Percentiles rank a stretch among this genome's conserved stretches.
These are phyloP conservation scores for Albophoma yamanashiensis DNA, from an alignment of 2,329 filamentous ascomycete genomes.

Conservation along the genomic window DNA sequence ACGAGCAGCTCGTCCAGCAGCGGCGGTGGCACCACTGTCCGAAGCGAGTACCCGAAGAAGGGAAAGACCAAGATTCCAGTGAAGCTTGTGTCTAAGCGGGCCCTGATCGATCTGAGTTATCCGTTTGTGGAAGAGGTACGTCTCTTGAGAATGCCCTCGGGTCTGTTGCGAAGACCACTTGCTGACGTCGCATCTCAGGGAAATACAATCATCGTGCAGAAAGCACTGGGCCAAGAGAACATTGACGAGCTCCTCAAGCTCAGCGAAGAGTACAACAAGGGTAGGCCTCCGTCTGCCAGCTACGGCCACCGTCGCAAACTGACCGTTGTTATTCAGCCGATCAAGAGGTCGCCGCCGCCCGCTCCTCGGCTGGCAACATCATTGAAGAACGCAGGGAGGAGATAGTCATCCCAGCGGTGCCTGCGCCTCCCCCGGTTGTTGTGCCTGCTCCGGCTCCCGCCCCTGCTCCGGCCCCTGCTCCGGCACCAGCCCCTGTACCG, in stretches of 20 bases:
- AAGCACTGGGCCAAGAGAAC: slow-evolving; percentile 78
- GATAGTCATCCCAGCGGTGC: slow-evolving; percentile 20
- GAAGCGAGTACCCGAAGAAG: slow-evolving; percentile 62
- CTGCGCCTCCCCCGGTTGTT: slow-evolving; percentile 7
- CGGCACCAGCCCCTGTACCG: slow-evolving; percentile 5
- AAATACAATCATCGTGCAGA: slow-evolving; percentile 68
- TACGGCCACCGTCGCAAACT: neutral
- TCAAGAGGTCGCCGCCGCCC: slow-evolving; percentile 30
- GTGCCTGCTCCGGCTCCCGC: slow-evolving; percentile 12
- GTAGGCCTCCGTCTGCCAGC: slow-evolving; percentile 17
- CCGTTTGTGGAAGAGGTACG: slow-evolving; percentile 77
- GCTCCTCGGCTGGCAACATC: slow-evolving; percentile 35
- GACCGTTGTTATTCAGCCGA: slow-evolving; percentile 22
- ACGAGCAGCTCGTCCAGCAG: slow-evolving; percentile 35
- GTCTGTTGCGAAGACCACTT: accelerated
- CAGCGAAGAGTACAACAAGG: slow-evolving; percentile 65
- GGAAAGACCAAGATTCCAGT: slow-evolving; percentile 85
- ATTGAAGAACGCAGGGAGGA: slow-evolving; percentile 37
- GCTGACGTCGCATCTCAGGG: slow-evolving; percentile 39
- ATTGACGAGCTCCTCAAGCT: slow-evolving; percentile 82
- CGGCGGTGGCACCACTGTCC: slow-evolving; percentile 38
- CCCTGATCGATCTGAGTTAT: slow-evolving; percentile 75
- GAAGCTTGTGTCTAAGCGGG: slow-evolving; percentile 67
- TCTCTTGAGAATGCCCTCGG: neutral
- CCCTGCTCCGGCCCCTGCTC: slow-evolving; percentile 3